A percentile compares a stretch with the other conserved stretches of the same genome.
Evolutionary conservation across 177 flowering plant genomes (phyloP).

Genomic region (Vitis hybrid): DNA sequence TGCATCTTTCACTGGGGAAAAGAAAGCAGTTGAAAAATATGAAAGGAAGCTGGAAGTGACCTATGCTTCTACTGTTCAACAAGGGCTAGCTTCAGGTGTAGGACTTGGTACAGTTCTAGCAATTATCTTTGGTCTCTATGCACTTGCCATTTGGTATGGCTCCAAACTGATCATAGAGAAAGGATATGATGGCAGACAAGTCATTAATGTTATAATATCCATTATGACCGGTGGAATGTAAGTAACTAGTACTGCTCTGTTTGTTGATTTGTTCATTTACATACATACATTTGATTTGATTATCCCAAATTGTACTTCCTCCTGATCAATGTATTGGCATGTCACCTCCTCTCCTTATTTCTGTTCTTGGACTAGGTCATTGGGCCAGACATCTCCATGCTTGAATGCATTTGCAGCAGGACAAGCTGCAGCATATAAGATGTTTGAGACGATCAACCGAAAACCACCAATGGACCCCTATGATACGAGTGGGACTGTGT

Average conservation of each 20-base stretch:
- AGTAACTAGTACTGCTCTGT: conserved; percentile 22
- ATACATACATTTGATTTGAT: neutral
- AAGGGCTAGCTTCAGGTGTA: conserved; percentile 62
- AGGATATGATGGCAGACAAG: conserved; percentile 74
- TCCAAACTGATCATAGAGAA: conserved; percentile 51
- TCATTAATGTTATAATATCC: conserved; percentile 58
- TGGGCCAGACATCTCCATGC: conserved; percentile 62
- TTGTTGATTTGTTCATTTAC: neutral
- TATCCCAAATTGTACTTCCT: neutral
- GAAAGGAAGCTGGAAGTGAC: conserved; percentile 42
- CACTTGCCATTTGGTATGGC: conserved; percentile 78
- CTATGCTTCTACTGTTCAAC: conserved; percentile 34
- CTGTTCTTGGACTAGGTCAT: conserved; percentile 34
- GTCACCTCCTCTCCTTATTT: neutral
- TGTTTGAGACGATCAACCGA: conserved; percentile 68
- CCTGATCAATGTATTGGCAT: neutral
- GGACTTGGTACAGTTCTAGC: conserved; percentile 46
- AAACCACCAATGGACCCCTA: conserved; percentile 57
- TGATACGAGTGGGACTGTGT: conserved; percentile 38
- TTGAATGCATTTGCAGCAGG: conserved; percentile 70
- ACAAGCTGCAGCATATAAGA: conserved; percentile 74
- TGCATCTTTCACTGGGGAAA: conserved; percentile 77
- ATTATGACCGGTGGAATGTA: conserved; percentile 77
- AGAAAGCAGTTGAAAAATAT: conserved; percentile 55
- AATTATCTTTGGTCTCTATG: conserved; percentile 48